A percentile compares a stretch with the other conserved stretches of the same genome.
These are phyloP conservation scores for Scedosporium aurantiacum DNA, from an alignment of 2,329 filamentous ascomycete genomes.

Conservation along the genomic window DNA sequence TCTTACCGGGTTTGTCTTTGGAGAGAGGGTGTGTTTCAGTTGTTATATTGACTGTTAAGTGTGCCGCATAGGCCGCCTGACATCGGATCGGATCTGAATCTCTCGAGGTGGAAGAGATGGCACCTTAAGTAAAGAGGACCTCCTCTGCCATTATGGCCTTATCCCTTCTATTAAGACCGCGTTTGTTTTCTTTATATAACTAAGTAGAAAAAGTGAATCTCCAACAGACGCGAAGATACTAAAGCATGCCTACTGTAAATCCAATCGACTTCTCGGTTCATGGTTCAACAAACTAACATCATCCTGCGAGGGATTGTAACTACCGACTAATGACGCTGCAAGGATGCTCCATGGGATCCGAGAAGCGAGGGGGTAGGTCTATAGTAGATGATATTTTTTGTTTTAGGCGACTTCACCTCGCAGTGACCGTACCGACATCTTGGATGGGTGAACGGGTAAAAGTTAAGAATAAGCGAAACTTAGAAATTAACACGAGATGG, in stretches of 20 bases:
- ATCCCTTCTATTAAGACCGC: too few species aligned
- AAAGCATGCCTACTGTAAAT: not conserved
- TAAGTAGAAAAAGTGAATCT: not conserved
- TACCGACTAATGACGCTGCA: not conserved
- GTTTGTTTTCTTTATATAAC: too few species aligned
- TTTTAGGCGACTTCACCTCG: too few species aligned
- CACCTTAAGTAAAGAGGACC: not conserved
- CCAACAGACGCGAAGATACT: not conserved
- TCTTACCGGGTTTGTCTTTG: too few species aligned
- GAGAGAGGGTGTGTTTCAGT: not conserved
- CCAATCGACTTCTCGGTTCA: not conserved
- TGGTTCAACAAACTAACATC: not conserved
- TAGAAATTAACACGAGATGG: too few species aligned
- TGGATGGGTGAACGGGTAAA: too few species aligned
- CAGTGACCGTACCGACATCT: too few species aligned
- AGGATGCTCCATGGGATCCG: not conserved
- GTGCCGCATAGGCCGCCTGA: not conserved
- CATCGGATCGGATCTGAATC: not conserved
- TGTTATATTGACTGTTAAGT: not conserved
- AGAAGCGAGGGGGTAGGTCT: not conserved
- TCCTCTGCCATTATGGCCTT: not conserved
- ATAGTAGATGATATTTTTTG: not conserved
- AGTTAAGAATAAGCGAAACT: too few species aligned
- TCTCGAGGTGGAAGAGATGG: not conserved
- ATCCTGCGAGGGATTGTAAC: not conserved